A percentile compares a stretch with the other conserved stretches of the same genome.
Conservation (phyloP, 805 yeast species). For the Cyberlindnera xishuangbannaensis region DNA sequence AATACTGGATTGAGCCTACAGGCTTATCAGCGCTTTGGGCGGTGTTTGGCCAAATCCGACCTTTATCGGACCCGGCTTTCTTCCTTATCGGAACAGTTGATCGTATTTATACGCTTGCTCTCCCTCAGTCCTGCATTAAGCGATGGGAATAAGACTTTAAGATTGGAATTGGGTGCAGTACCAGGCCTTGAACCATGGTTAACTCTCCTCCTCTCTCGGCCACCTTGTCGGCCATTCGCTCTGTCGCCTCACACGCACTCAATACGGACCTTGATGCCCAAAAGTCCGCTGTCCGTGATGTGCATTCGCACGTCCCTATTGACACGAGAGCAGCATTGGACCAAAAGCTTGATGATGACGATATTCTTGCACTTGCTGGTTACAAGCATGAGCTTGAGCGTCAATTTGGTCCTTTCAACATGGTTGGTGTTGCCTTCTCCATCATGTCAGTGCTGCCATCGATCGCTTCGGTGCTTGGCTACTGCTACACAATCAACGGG, state of each 20-base stretch:
- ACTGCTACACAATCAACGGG: slow-evolving; percentile 37
- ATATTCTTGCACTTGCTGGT: slow-evolving; percentile 46
- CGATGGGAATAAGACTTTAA: too few relatives aligned
- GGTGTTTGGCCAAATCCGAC: not conserved
- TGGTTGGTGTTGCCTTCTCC: slow-evolving; percentile 66
- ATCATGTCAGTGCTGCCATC: slow-evolving; percentile 60
- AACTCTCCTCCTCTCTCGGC: too few relatives aligned
- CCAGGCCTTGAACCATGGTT: too few relatives aligned
- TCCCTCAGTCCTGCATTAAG: not conserved
- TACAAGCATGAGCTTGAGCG: slow-evolving; percentile 66
- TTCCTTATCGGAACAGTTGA: not conserved
- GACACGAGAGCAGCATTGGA: slow-evolving; percentile 25
- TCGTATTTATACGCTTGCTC: not conserved
- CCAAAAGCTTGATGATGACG: slow-evolving; percentile 21
- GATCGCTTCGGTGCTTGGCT: slow-evolving; percentile 46
- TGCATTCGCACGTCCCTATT: slow-evolving; percentile 15
- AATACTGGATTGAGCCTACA: not conserved
- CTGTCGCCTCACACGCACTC: slow-evolving; percentile 15
- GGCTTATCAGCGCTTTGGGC: not conserved
- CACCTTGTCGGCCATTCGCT: slow-evolving; percentile 15
- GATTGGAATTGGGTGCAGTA: too few relatives aligned
- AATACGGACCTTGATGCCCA: slow-evolving; percentile 17
- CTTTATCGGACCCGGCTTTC: not conserved
- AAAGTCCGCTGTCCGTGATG: slow-evolving; percentile 17
- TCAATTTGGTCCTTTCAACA: slow-evolving; percentile 46